These are phyloP conservation scores for Porcisia hertigi DNA, from an alignment of 208 protist genomes.

Conservation along the genomic window DNA sequence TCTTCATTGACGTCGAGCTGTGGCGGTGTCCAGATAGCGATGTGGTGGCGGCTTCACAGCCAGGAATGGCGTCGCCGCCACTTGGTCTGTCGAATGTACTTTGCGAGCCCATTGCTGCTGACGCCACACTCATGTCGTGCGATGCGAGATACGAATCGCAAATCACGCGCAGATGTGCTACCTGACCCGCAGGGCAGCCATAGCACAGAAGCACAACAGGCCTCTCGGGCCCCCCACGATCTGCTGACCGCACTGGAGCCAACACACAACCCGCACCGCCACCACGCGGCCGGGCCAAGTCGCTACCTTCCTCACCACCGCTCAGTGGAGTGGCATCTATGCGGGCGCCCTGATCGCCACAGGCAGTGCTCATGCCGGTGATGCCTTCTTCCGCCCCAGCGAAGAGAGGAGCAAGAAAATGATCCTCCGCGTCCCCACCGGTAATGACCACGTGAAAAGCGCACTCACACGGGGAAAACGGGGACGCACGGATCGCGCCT, in stretches of 20 bases:
- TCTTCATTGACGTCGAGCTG: background rate
- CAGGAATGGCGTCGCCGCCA: background rate
- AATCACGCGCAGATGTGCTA: background rate
- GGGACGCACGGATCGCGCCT: background rate
- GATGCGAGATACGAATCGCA: background rate
- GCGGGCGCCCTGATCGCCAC: background rate
- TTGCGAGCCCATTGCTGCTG: no score
- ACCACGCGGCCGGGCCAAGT: background rate
- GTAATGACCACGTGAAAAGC: conserved; percentile 11
- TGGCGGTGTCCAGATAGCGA: background rate
- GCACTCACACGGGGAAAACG: background rate
- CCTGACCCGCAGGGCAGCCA: conserved; percentile 14
- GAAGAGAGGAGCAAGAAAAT: conserved; percentile 6
- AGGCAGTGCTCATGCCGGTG: no score
- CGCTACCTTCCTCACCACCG: background rate
- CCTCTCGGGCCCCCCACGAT: background rate
- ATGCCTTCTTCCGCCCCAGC: background rate
- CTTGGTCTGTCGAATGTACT: background rate
- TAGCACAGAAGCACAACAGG: conserved; percentile 13
- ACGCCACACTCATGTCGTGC: background rate
- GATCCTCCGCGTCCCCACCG: conserved; percentile 8
- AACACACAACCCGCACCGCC: background rate
- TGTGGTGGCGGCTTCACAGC: background rate
- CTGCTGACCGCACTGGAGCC: background rate
- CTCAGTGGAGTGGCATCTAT: background rate